Evolutionary conservation across 257 asterid genomes (phyloP).

Genomic region (Jacaranda mimosifolia): DNA sequence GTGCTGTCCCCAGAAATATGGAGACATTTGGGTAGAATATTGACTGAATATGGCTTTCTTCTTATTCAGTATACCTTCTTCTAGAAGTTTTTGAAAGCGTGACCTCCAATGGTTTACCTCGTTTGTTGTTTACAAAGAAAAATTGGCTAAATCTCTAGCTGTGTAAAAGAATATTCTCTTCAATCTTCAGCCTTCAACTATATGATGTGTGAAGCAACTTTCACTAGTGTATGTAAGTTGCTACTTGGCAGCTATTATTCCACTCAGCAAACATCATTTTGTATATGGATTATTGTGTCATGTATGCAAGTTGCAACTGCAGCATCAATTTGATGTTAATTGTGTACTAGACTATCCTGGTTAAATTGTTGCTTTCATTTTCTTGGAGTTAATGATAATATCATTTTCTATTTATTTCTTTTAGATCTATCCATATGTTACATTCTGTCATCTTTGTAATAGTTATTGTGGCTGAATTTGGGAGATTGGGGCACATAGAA

Average conservation of each 20-base stretch:
- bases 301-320: not conserved
- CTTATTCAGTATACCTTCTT: slow-evolving; percentile 9
- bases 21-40: not conserved
- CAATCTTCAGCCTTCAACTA: not conserved
- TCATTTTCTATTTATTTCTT: not conserved
- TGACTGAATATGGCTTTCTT: not conserved
- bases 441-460: slow-evolving; percentile 26
- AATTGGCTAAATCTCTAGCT: not conserved
- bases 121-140: not conserved
- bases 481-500: slow-evolving; percentile 71
- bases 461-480: slow-evolving; percentile 79
- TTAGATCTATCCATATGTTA: slow-evolving; percentile 1
- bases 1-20: not conserved
- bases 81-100: slow-evolving; percentile 1
- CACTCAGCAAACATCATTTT: not conserved
- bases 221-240: not conserved
- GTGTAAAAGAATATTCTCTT: not conserved
- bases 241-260: slow-evolving; percentile 18
- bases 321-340: slow-evolving; percentile 5
- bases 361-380: slow-evolving; percentile 1
- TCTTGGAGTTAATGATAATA: not conserved
- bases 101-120: not conserved
- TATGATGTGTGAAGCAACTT: not conserved
- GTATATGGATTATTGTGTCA: not conserved
- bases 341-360: not conserved